Base-by-base conservation (phyloP, 805 yeast species). In the Metschnikowia kofuensis region DNA sequence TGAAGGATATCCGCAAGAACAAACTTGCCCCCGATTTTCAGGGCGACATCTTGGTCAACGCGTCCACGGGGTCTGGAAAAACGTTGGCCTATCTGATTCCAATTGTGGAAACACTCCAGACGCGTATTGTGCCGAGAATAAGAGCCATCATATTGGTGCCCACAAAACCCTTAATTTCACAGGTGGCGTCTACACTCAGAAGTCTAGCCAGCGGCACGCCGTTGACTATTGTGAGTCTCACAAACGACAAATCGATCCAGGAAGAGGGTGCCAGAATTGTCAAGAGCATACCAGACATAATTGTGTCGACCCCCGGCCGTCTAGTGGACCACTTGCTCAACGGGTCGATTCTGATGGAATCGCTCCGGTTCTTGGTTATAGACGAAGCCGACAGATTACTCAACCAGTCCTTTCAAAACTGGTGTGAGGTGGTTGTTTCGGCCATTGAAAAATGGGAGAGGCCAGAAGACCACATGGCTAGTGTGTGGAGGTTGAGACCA, bases 21-120 rank as follows among this genome's bases (percentile, higher is more conserved):
- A 57, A 62, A 37, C 55, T 76, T 16, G 66, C 66, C 15, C 85
- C 88, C 1, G 81, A 75, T 46, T 72, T 79, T 38, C 72, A 74
- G 48, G 92, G 92, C 26, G 96, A 94, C 66, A 66, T 90, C 15
- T 71, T 92, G 40, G 96, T 92, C 6, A 91, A 92, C 66, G 96
- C 99, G 1, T 81, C 95, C 10, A 92, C 99, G 0, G 99, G 99
- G 38, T 87, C 96, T 0, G 99, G 99, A 60, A 92, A 92, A 63
- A 92, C 99, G 0, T 71, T 94, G 47, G 95, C 97, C 2, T 92
- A 92, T 61, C 76, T 83, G 44, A 76, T 92, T 2, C 98, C 99
- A 1, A 77, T 94, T 7, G 75, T 94, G 2, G 90, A 91, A 52
- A 69, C 82, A 2, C 71, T 92, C 45, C 69, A 75, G 13, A 66